These are phyloP conservation scores for Microcera coccophila DNA, from an alignment of 2,329 filamentous ascomycete genomes.

Conservation along the genomic window DNA sequence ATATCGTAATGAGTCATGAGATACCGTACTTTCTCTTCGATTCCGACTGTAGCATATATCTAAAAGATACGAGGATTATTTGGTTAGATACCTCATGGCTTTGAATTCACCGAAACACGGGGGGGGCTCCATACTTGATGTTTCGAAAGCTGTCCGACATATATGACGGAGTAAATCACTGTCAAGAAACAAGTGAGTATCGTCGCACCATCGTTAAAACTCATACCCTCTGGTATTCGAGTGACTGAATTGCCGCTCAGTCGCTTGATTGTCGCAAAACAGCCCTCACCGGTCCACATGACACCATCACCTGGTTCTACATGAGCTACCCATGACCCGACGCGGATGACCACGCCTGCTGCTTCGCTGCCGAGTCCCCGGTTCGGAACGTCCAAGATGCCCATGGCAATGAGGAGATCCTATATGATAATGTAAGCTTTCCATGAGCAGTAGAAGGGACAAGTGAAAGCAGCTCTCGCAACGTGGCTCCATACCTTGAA, in stretches of 20 bases:
- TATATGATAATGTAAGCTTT: not conserved
- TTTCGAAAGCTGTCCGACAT: constrained; percentile 24
- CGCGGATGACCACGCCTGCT: constrained; percentile 22
- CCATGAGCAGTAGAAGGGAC: too few species aligned
- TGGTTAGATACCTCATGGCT: too few species aligned
- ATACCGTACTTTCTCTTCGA: constrained; percentile 25
- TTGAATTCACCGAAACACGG: too few species aligned
- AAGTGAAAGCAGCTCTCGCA: too few species aligned
- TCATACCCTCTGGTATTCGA: constrained; percentile 32
- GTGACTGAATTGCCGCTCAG: not conserved
- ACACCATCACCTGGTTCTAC: constrained; percentile 21
- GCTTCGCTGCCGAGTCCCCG: constrained; percentile 16
- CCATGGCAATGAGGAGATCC: constrained; percentile 18
- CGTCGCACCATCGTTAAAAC: constrained; percentile 30
- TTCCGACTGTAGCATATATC: constrained; percentile 26
- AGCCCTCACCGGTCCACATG: constrained; percentile 1
- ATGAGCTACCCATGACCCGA: constrained; percentile 8
- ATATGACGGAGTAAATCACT: constrained; percentile 23
- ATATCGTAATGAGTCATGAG: constrained; percentile 19
- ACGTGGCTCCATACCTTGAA: constrained; percentile 2
- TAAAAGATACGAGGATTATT: too few species aligned
- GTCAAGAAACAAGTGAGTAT: constrained; percentile 14
- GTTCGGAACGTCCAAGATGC: constrained; percentile 3
- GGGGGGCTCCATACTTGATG: constrained; percentile 27
- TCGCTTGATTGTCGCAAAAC: constrained; percentile 5